A percentile compares a stretch with the other conserved stretches of the same genome.
phyloP scores from a whole-genome alignment of 202 grass and related monocot genomes.

The Hordeum pubiflorum region DNA sequence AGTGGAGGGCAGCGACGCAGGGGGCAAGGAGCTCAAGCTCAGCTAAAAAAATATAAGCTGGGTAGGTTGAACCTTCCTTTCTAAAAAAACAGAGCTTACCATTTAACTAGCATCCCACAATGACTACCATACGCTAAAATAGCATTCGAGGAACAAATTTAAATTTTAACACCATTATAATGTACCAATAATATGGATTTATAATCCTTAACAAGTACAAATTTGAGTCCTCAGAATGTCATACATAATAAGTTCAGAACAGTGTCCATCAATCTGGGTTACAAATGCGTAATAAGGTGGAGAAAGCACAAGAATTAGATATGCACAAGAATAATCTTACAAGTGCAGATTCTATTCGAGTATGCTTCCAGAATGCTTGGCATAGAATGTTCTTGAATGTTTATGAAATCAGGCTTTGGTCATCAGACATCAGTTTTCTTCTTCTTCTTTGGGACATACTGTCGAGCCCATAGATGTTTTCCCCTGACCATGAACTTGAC shows the following conservation, averaged over 20 bases:
- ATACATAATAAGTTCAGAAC: not conserved
- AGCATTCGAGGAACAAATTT: not conserved
- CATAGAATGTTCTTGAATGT: not conserved
- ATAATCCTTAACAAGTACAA: not conserved
- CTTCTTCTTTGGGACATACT: conserved; percentile 41
- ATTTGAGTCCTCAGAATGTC: not conserved
- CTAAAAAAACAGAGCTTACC: not conserved
- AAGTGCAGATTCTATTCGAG: not conserved
- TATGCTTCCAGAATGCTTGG: not conserved
- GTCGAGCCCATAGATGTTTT: conserved; percentile 50
- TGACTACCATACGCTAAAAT: not conserved
- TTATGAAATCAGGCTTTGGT: not conserved
- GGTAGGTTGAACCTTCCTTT: too few relatives aligned
- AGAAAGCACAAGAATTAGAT: not conserved
- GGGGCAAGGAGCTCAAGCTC: too few relatives aligned
- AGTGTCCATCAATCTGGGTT: not conserved
- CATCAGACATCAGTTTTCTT: not conserved
- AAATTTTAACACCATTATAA: not conserved
- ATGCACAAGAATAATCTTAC: not conserved
- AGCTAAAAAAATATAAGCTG: too few relatives aligned
- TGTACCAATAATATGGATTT: not conserved
- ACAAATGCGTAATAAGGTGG: not conserved
- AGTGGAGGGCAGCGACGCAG: too few relatives aligned
- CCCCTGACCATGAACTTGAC: conserved; percentile 42
- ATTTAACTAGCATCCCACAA: not conserved